A percentile compares a stretch with the other conserved stretches of the same genome.
phyloP scores from a whole-genome alignment of 495 filamentous ascomycete species.

The Cercophora newfieldiana region DNA sequence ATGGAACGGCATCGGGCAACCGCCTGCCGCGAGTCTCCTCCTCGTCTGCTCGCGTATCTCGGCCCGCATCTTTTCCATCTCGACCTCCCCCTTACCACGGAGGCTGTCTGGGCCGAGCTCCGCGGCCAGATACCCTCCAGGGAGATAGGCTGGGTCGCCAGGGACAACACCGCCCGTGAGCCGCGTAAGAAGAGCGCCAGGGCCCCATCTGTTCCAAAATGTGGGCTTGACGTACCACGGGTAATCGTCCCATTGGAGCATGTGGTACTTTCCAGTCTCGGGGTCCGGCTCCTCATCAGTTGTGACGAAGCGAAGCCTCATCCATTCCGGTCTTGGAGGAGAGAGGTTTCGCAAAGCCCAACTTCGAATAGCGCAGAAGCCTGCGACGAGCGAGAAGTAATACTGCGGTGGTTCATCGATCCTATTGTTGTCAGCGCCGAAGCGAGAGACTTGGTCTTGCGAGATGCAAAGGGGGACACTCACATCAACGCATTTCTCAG shows the following conservation, averaged over 20 bases:
- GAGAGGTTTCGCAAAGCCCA: background rate
- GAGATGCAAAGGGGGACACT: background rate
- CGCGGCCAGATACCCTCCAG: slow-evolving; percentile 52
- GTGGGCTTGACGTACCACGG: slow-evolving; percentile 63
- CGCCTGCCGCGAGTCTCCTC: background rate
- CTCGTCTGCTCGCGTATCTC: background rate
- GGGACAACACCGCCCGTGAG: slow-evolving; percentile 54
- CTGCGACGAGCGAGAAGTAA: background rate
- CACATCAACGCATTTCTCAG: slow-evolving; percentile 63
- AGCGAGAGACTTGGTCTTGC: too few relatives aligned
- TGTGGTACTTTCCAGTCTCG: slow-evolving; percentile 45
- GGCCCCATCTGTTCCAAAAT: slow-evolving; percentile 56
- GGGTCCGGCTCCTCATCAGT: slow-evolving; percentile 24
- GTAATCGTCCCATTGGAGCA: slow-evolving; percentile 10
- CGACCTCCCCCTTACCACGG: slow-evolving; percentile 52
- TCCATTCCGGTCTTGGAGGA: slow-evolving; percentile 22
- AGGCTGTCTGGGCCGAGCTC: slow-evolving; percentile 57
- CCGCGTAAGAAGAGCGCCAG: slow-evolving; percentile 50
- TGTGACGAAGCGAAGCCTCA: slow-evolving; percentile 40
- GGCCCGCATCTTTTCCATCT: slow-evolving; percentile 36
- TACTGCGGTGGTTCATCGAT: background rate
- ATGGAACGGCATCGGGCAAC: slow-evolving; percentile 5
- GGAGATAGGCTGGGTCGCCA: slow-evolving; percentile 55
- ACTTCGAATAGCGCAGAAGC: background rate
- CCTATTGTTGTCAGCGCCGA: background rate